Conservation (phyloP, 2,329 filamentous ascomycete genomes). For the Ceratocystis harringtonii region DNA sequence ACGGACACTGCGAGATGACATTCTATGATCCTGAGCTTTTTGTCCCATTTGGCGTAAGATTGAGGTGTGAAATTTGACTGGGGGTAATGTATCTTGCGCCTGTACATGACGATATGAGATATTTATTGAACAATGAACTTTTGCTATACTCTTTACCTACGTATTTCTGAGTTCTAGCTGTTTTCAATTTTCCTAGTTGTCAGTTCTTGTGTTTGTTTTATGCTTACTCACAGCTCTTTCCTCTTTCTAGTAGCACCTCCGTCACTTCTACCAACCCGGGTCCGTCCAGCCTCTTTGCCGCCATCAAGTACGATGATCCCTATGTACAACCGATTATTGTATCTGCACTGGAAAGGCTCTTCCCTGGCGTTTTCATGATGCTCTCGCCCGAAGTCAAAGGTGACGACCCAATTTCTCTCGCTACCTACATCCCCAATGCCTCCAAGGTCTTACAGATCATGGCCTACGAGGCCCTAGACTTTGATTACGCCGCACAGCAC, state of each 20-base stretch:
- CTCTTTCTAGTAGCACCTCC: not conserved
- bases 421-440: conserved; percentile 24
- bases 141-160: not conserved
- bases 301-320: conserved; percentile 52
- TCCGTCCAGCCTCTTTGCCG: conserved; percentile 8
- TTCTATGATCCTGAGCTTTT: not conserved
- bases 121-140: conserved; percentile 3
- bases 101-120: conserved; percentile 9
- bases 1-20: not conserved
- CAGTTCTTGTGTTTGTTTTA: not conserved
- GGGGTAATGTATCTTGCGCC: not conserved
- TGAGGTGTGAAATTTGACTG: not conserved
- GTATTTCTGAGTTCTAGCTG: not conserved
- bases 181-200: not conserved
- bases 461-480: conserved; percentile 78
- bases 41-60: not conserved
- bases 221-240: not conserved
- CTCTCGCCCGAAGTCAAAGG: conserved; percentile 19
- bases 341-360: conserved; percentile 47
- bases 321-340: conserved; percentile 84
- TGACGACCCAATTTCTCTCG: conserved; percentile 26
- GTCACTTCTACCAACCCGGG: not conserved
- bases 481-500: conserved; percentile 53
- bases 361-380: conserved; percentile 45
- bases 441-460: conserved; percentile 58